Conservation (phyloP, 2,329 filamentous ascomycete species). For the Aspergillus spinulosporus region DNA sequence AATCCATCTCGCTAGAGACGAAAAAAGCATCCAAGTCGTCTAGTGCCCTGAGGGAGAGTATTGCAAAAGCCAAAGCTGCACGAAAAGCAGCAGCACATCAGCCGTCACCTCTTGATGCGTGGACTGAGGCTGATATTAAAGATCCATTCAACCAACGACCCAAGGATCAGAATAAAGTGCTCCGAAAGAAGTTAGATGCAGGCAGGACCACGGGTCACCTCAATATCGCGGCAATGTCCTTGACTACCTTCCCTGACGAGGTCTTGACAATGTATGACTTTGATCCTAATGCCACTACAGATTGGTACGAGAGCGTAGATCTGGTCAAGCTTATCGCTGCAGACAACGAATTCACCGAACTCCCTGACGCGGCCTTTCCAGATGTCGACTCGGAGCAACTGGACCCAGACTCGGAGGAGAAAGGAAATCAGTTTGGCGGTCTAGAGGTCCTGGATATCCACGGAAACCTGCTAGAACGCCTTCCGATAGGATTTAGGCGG, state of each 20-base stretch:
- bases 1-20: conserved; percentile 34
- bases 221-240: conserved; percentile 81
- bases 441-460: conserved; percentile 82
- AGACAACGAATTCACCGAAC: conserved; percentile 78
- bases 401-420: conserved; percentile 64
- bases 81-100: conserved; percentile 55
- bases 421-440: conserved; percentile 76
- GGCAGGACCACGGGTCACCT: conserved; percentile 77
- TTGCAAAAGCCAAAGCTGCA: conserved; percentile 87
- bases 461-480: conserved; percentile 70
- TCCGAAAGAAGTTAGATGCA: conserved; percentile 69
- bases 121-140: conserved; percentile 49
- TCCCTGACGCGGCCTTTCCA: conserved; percentile 76
- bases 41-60: conserved; percentile 78
- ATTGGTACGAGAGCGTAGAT: conserved; percentile 92
- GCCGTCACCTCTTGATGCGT: conserved; percentile 32
- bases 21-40: conserved; percentile 67
- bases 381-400: conserved; percentile 61
- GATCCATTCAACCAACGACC: conserved; percentile 61
- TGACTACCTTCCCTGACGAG: conserved; percentile 77
- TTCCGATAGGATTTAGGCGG: conserved; percentile 74
- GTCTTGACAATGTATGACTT: conserved; percentile 90
- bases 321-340: conserved; percentile 80
- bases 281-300: conserved; percentile 63
- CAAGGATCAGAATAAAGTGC: conserved; percentile 62